Evolutionary conservation across 805 yeast genomes (phyloP).

Genomic region (Ogataea dorogensis): DNA sequence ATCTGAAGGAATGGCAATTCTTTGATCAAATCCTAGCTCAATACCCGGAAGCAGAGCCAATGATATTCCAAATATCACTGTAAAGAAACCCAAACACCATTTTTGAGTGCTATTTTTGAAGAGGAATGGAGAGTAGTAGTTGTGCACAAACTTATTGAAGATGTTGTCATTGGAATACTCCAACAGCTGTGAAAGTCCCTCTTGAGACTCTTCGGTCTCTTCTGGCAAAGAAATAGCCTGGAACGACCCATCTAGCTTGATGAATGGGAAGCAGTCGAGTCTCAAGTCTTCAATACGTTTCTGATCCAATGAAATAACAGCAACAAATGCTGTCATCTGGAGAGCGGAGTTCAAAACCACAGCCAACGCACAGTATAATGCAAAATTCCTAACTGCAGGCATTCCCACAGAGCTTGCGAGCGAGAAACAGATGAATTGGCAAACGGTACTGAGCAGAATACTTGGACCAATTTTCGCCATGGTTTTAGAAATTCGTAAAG

Average conservation of each 20-base stretch:
- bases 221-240: conserved; percentile 14
- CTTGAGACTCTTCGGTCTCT: conserved; percentile 14
- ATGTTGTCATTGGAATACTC: conserved; percentile 25
- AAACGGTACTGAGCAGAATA: conserved; percentile 69
- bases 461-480: conserved; percentile 83
- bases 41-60: conserved; percentile 67
- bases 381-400: conserved; percentile 97
- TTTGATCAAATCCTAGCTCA: conserved; percentile 81
- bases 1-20: conserved; percentile 79
- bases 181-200: conserved; percentile 25
- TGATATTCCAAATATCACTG: conserved; percentile 65
- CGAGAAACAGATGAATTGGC: conserved; percentile 77
- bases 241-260: conserved; percentile 28
- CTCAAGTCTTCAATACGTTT: conserved; percentile 55
- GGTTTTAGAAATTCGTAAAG: conserved; percentile 60
- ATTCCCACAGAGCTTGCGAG: conserved; percentile 79
- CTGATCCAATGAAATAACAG: conserved; percentile 69
- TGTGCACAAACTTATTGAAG: conserved; percentile 42
- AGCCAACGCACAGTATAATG: conserved; percentile 86
- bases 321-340: conserved; percentile 79
- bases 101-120: conserved; percentile 47
- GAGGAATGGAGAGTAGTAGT: conserved; percentile 59
- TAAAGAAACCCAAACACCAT: conserved; percentile 51
- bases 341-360: conserved; percentile 70
- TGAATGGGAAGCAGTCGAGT: conserved; percentile 62